Base-by-base conservation (phyloP, 768 basidiomycete species). In the Royoungia palumana region DNA sequence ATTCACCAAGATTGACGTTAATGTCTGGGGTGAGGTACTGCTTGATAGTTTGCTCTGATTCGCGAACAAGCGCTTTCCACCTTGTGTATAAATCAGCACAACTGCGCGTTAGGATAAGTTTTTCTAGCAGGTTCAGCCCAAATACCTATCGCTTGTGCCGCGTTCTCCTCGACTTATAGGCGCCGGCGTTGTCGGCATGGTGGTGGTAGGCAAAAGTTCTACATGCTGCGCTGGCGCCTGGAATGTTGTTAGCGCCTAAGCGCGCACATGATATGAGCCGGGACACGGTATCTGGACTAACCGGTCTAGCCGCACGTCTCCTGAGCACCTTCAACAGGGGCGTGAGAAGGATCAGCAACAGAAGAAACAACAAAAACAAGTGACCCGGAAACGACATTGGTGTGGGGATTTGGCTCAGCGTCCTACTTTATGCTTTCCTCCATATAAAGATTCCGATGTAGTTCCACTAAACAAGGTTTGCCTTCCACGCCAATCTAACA, bases 1-100 rank as follows among this genome's bases (percentile, higher is more conserved):
- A 74, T 0, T 51, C 49, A 44, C 72, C 69, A 51, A 75, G 75
- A 1, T 66, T 51, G 21, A 62, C 46, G 22, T 55, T 20, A 38
- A 53, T 50, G 10, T 11, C 14, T 5, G 47, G 49, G 19, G 27
- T 9, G 25, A 64, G 60, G 35, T 50, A 59, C 22, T 38, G 39
- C 5, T 44, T 41, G 16, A 55, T 36, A 13, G 53, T 14, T 22
- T 38, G 25, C 10, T 54, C 42, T 17, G 62, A 57, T 41, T 53
- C 55, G 5, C 4, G 3, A 7, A 55, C 41, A 32, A 63, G 48
- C 10, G 12, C 13, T 8, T 16, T 42, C 62, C 62, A 61, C 47
- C 60, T 32, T 12, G 30, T 25, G 4, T 5, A 25, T 57, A 34
- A 47, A 41, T 9, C 21, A 20, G 37, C 10, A 4, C 10, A 40